Base-by-base conservation (phyloP, 129 eudicot genomes). In the Erigeron canadensis region DNA sequence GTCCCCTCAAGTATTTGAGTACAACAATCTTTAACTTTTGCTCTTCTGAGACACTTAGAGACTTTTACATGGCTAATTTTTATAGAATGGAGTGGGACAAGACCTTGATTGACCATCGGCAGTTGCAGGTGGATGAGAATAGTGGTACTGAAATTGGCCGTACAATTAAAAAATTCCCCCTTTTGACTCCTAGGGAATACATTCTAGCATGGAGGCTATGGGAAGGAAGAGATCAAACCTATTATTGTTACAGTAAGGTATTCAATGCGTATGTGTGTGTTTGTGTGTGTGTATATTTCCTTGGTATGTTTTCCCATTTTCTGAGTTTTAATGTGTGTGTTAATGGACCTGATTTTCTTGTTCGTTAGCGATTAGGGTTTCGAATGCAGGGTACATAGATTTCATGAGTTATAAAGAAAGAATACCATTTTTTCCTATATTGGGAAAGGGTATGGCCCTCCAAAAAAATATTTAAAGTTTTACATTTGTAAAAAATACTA, bases 41-140 rank as follows among this genome's bases (percentile, higher is more conserved):
- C 79, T 73, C 92, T 43, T 74, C 86, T 53, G 90, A 87, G 72
- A 67, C 72, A 54, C 77, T 93, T 73, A 72, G 88, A 78, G 89
- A 89, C 81, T 93, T 89, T 81, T 93, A 89, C 61, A 87, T 93
- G 98, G 98, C 89, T 77, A 87, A 84, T 66, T 65, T 65, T 37
- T 87, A 79, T 65, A 86, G 98, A 75, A 84, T 80, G 85, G 81
- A 80, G 65, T 93, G 98, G 98, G 98, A 93, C 84, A 93, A 85
- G 50, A 89, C 95, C 41, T 60, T 93, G 81, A 77, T 85, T 87
- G 85, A 80, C 63, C 87, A 89, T 38, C 75, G 84, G 70, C 96
- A 89, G 89, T 75, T 93, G 85, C 86, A 78, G 74, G 62, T 85
- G 63, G 89, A 84, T 80, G 85, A 67, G 40, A 74, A 62, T 53